phyloP scores from a whole-genome alignment of 2,329 filamentous ascomycete genomes.

The Penicillium corylophilum region DNA sequence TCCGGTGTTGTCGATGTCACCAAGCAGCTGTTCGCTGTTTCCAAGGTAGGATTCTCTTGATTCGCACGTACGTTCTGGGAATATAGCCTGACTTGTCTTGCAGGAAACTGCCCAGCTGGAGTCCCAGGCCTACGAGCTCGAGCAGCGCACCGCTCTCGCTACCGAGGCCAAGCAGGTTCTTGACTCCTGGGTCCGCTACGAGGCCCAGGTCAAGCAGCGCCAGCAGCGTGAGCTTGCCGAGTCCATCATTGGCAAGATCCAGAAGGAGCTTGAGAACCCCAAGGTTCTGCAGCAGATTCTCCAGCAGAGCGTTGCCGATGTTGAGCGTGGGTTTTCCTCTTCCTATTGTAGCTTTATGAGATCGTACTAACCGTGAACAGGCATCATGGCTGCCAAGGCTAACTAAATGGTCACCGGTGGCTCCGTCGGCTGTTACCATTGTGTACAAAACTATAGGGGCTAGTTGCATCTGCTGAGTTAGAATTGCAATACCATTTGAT shows the following conservation, averaged over 20 bases:
- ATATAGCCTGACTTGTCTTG: constrained; percentile 2
- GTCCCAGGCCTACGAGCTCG: constrained; percentile 92
- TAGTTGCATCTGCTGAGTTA: constrained; percentile 38
- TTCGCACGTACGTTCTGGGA: neutral
- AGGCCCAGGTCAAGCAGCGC: constrained; percentile 97
- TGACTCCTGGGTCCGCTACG: constrained; percentile 98
- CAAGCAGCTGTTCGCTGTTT: constrained; percentile 95
- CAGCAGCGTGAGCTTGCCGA: constrained; percentile 96
- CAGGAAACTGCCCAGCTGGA: constrained; percentile 97
- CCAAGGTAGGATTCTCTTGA: constrained; percentile 66
- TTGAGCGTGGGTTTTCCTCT: constrained; percentile 74
- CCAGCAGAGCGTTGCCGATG: constrained; percentile 90
- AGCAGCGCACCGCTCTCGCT: constrained; percentile 91
- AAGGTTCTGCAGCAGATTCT: constrained; percentile 97
- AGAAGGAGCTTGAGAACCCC: constrained; percentile 98
- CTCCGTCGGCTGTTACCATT: constrained; percentile 33
- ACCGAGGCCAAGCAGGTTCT: constrained; percentile 92
- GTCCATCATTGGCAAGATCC: constrained; percentile 91
- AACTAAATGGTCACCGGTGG: constrained; percentile 37
- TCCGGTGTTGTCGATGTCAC: constrained; percentile 92
- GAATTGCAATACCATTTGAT: constrained; percentile 39
- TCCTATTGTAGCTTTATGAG: neutral
- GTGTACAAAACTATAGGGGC: constrained; percentile 43
- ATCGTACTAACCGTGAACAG: constrained; percentile 24
- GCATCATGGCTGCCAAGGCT: constrained; percentile 42